Base-by-base conservation (phyloP, 2,329 filamentous ascomycete genomes). In the Coniochaeta ligniaria region DNA sequence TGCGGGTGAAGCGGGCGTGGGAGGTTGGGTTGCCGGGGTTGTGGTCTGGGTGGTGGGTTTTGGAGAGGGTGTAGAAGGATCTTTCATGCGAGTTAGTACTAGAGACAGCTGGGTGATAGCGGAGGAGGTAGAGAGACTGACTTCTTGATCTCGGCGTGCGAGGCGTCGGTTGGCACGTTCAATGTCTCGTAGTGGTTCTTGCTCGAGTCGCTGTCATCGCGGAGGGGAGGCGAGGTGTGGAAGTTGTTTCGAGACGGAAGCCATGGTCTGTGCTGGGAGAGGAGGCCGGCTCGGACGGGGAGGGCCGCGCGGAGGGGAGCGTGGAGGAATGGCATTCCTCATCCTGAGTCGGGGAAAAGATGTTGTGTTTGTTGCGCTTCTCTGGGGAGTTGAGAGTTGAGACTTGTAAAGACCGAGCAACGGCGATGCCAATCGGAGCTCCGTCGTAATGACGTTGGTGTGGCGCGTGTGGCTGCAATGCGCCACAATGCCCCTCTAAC, bases 31-130 rank as follows among this genome's bases (percentile, higher is more conserved):
- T 90, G 61, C 77, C 72, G 5, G 90, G 89, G 74, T 96, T 89
- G 80, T 87, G 86, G 80, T 99, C 95, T 1, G 95, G 95, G 75
- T 99, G 95, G 81, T 96, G 89, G 59, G 83, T 78, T 76, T 97
- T 96, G 70, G 92, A 96, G 72, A 98, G 90, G 63, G 83, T 76
- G 81, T 97, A 98, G 83, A 97, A 99, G 66, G 85, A 85, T 69
- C 84, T 87, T 61, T 31, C 43, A 8, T 35, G 31, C 9, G 31
- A 9, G 31, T 52, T 52, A 28, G 24, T 54, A n/a, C n/a, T 26
- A 58, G 16, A 35, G 33, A 22, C 20, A 60, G 31, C 5, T 33
- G 31, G 31, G 31, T 33, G 31, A 56, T 47, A 31, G 35, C 31
- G 14, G 35, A 38, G 35, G 35, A 36, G 35, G 35, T 36, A 14